A percentile compares a stretch with the other conserved stretches of the same genome.
These are phyloP conservation scores for Salix suchowensis DNA, from an alignment of 345 rosid species.

Conservation along the genomic window DNA sequence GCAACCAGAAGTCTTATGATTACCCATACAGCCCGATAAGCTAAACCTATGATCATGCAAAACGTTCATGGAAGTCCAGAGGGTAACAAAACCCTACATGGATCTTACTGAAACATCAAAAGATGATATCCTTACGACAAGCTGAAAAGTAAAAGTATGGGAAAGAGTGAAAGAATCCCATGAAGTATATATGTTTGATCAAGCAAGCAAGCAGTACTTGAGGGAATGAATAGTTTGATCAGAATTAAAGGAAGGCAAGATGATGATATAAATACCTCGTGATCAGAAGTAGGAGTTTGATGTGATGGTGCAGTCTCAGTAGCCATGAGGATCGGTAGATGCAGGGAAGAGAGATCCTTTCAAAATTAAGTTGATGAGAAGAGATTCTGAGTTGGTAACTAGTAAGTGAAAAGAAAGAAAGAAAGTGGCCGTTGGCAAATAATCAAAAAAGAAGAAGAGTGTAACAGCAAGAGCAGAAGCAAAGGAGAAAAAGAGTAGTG, in stretches of 20 bases:
- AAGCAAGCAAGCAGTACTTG: neutral
- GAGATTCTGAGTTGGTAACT: neutral
- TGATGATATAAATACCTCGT: conserved; percentile 8
- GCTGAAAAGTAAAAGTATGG: neutral
- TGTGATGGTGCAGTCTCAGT: conserved; percentile 13
- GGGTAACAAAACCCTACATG: neutral
- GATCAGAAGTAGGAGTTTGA: conserved; percentile 2
- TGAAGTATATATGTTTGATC: neutral
- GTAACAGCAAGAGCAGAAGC: neutral
- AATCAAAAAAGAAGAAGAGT: neutral
- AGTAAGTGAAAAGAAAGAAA: neutral
- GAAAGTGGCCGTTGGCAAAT: neutral
- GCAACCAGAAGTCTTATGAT: neutral
- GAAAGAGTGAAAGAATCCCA: neutral
- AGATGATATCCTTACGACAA: neutral
- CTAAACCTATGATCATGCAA: neutral
- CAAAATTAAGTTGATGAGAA: neutral
- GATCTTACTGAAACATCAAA: conserved; percentile 1
- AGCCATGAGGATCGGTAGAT: conserved; percentile 1
- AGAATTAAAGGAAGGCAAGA: neutral
- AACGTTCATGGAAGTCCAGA: neutral
- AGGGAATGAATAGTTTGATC: neutral
- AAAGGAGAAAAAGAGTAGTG: neutral
- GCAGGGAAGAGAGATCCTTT: neutral
- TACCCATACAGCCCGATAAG: neutral